Conservation (phyloP, 768 basidiomycete species). For the Sarcodon aspratus region DNA sequence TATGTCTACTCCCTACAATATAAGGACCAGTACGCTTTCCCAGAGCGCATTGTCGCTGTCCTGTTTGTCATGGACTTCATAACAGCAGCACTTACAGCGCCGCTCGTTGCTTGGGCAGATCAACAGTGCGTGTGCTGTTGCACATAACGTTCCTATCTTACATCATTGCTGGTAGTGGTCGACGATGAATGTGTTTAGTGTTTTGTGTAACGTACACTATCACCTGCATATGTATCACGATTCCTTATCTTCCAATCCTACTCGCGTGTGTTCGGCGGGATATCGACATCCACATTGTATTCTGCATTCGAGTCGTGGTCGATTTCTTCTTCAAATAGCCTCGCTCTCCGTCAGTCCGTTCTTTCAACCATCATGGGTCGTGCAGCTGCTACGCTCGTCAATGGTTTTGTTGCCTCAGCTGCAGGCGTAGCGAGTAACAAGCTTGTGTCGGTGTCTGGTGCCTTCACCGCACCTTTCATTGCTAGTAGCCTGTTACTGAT, state of each 20-base stretch:
- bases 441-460: constrained; percentile 38
- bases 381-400: constrained; percentile 61
- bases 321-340: constrained; percentile 44
- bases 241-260: constrained; percentile 47
- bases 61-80: constrained; percentile 73
- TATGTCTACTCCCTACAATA: constrained; percentile 73
- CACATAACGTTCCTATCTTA: not conserved
- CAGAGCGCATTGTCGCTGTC: constrained; percentile 53
- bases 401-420: constrained; percentile 58
- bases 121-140: constrained; percentile 39
- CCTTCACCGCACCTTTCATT: constrained; percentile 54
- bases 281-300: constrained; percentile 68
- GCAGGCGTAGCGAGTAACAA: constrained; percentile 61
- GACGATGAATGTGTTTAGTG: constrained; percentile 52
- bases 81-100: constrained; percentile 57
- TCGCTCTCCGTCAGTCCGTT: constrained; percentile 40
- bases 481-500: constrained; percentile 47
- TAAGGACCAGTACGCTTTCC: constrained; percentile 51
- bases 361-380: constrained; percentile 63
- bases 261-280: constrained; percentile 53
- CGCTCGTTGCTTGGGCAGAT: constrained; percentile 70
- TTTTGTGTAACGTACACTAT: constrained; percentile 60
- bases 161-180: constrained; percentile 33
- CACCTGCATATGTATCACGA: constrained; percentile 46
- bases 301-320: constrained; percentile 75